phyloP scores from a whole-genome alignment of 148 eudicot genomes.

The Diospyros lotus region DNA sequence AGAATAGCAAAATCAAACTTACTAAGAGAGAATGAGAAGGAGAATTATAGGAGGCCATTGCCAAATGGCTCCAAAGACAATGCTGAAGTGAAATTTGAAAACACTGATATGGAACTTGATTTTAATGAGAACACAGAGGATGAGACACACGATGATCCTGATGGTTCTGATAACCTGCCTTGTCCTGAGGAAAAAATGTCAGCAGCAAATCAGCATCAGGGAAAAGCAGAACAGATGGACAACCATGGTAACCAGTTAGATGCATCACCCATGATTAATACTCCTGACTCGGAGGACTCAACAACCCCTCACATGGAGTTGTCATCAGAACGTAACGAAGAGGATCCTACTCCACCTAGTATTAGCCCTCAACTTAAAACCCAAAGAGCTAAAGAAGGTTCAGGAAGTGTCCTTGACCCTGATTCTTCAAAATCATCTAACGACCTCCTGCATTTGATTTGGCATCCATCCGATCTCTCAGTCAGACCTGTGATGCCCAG shows the following conservation, averaged over 20 bases:
- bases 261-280: constrained; percentile 25
- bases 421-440: constrained; percentile 49
- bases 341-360: constrained; percentile 53
- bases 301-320: constrained; percentile 44
- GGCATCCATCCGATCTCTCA: constrained; percentile 99
- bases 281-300: constrained; percentile 33
- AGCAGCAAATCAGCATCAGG: constrained; percentile 33
- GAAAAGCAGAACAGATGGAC: constrained; percentile 31
- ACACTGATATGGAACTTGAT: constrained; percentile 98
- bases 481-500: constrained; percentile 98
- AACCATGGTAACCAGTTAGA: constrained; percentile 26
- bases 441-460: constrained; percentile 68
- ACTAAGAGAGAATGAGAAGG: constrained; percentile 89
- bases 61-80: constrained; percentile 70
- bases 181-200: constrained; percentile 45
- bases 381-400: constrained; percentile 46
- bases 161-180: constrained; percentile 46
- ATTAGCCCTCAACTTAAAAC: constrained; percentile 62
- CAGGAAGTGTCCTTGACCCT: constrained; percentile 48
- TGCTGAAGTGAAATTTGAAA: constrained; percentile 82
- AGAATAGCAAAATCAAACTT: constrained; percentile 93
- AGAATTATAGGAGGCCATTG: constrained; percentile 89
- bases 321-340: constrained; percentile 45
- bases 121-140: constrained; percentile 83
- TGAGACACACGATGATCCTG: constrained; percentile 73